A percentile compares a stretch with the other conserved stretches of the same genome.
These are phyloP conservation scores for Maudiozyma pseudohumilis DNA, from an alignment of 805 yeast genomes.

Conservation along the genomic window DNA sequence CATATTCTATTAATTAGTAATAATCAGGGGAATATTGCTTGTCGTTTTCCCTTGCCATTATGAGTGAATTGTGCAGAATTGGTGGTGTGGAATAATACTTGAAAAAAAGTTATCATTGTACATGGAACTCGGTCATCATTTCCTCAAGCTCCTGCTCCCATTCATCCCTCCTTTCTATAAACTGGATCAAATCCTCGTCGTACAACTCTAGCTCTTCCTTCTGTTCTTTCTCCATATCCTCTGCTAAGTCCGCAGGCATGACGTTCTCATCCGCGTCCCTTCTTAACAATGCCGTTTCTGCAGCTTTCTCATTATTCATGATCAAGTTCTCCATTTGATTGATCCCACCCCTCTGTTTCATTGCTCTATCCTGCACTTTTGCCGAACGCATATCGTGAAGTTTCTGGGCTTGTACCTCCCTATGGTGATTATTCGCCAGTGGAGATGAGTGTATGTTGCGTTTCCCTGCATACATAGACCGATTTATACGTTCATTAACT, in stretches of 20 bases:
- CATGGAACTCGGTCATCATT: conserved; percentile 8
- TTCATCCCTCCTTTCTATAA: conserved; percentile 11
- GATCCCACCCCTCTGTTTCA: conserved; percentile 19
- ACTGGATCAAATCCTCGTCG: conserved; percentile 22
- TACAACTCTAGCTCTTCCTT: conserved; percentile 12
- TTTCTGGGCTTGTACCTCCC: background rate
- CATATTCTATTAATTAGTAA: too few relatives aligned
- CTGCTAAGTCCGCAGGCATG: conserved; percentile 14
- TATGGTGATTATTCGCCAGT: background rate
- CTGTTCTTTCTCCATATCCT: conserved; percentile 12
- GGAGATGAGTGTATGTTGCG: conserved; percentile 1
- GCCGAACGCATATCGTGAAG: background rate
- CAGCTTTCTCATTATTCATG: conserved; percentile 15
- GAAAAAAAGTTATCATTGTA: conserved; percentile 1
- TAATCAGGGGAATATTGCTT: too few relatives aligned
- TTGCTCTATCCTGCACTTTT: background rate
- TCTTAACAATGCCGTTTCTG: conserved; percentile 11
- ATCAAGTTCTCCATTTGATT: conserved; percentile 23
- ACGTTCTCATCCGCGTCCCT: conserved; percentile 14
- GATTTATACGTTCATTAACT: background rate
- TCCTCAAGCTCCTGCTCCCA: conserved; percentile 16
- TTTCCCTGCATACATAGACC: background rate
- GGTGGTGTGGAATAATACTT: too few relatives aligned
- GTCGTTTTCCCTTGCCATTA: too few relatives aligned
- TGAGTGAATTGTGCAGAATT: too few relatives aligned